phyloP scores from a whole-genome alignment of 208 protist species.

The Wallacemonas rigidus region DNA sequence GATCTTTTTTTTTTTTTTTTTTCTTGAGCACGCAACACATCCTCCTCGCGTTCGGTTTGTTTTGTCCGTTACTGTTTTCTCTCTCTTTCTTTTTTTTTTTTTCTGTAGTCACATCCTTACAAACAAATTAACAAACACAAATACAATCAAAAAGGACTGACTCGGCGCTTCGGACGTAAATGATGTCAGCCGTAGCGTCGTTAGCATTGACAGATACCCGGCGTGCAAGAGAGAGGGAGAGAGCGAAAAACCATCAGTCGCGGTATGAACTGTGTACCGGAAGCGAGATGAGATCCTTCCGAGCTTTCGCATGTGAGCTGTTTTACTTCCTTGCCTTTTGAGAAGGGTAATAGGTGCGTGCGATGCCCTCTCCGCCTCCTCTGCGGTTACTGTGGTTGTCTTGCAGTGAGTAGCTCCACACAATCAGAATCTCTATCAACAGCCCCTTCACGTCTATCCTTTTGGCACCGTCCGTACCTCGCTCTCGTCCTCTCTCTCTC shows the following conservation, averaged over 20 bases:
- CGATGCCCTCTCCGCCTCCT: too few relatives aligned
- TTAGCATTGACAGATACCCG: too few relatives aligned
- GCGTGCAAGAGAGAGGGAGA: too few relatives aligned
- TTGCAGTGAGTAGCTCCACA: not conserved
- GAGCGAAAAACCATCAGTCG: too few relatives aligned
- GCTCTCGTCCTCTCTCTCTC: not conserved
- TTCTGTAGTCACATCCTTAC: not conserved
- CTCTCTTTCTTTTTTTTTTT: not conserved
- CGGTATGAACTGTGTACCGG: too few relatives aligned
- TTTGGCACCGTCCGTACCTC: not conserved
- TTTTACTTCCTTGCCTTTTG: too few relatives aligned
- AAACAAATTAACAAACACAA: not conserved
- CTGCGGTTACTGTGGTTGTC: not conserved
- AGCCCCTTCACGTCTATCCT: not conserved
- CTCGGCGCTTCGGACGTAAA: not conserved
- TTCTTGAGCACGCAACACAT: not conserved
- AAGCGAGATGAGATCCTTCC: too few relatives aligned
- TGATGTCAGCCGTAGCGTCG: too few relatives aligned
- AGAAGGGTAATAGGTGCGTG: too few relatives aligned
- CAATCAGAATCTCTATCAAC: too few relatives aligned
- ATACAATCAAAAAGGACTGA: not conserved
- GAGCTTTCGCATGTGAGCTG: too few relatives aligned
- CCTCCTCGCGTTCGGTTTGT: not conserved
- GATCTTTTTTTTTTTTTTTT: slow-evolving; percentile 13
- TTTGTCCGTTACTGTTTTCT: not conserved